phyloP scores from a whole-genome alignment of 139 green algal species.

The Marvania coccoides region DNA sequence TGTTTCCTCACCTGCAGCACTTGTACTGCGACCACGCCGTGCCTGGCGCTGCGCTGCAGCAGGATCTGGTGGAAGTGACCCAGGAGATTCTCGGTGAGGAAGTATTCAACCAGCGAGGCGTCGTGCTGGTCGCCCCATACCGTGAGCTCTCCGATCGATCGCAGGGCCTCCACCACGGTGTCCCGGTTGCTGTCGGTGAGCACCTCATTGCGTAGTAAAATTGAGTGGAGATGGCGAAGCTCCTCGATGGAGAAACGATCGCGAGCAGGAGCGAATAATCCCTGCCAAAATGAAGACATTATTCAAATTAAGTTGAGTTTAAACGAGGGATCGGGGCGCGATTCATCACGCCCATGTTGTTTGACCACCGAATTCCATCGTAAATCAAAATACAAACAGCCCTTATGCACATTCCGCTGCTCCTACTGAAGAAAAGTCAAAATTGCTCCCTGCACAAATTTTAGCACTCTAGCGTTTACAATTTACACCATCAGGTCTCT shows the following conservation, averaged over 20 bases:
- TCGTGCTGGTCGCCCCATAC: slow-evolving; percentile 98
- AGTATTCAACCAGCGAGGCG: slow-evolving; percentile 88
- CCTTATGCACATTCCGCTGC: too few relatives aligned
- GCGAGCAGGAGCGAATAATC: background rate
- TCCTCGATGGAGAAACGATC: slow-evolving; percentile 32
- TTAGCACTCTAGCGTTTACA: background rate
- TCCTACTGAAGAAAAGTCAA: too few relatives aligned
- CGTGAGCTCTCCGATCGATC: slow-evolving; percentile 91
- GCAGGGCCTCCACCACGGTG: slow-evolving; percentile 81
- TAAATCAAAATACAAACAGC: too few relatives aligned
- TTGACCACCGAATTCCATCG: too few relatives aligned
- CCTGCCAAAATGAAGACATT: too few relatives aligned
- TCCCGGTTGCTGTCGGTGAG: slow-evolving; percentile 52
- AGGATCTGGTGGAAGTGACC: slow-evolving; percentile 81
- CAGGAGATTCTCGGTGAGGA: slow-evolving; percentile 90
- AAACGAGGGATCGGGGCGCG: too few relatives aligned
- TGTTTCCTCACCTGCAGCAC: background rate
- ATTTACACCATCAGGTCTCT: slow-evolving; percentile 20
- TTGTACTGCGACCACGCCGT: slow-evolving; percentile 75
- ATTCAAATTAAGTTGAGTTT: too few relatives aligned
- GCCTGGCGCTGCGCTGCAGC: slow-evolving; percentile 56
- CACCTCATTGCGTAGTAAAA: slow-evolving; percentile 28
- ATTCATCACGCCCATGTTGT: too few relatives aligned
- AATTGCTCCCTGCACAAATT: too few relatives aligned
- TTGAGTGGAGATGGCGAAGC: slow-evolving; percentile 25